phyloP scores from a whole-genome alignment of 2,329 filamentous ascomycete species.

The Dendryphion nanum region DNA sequence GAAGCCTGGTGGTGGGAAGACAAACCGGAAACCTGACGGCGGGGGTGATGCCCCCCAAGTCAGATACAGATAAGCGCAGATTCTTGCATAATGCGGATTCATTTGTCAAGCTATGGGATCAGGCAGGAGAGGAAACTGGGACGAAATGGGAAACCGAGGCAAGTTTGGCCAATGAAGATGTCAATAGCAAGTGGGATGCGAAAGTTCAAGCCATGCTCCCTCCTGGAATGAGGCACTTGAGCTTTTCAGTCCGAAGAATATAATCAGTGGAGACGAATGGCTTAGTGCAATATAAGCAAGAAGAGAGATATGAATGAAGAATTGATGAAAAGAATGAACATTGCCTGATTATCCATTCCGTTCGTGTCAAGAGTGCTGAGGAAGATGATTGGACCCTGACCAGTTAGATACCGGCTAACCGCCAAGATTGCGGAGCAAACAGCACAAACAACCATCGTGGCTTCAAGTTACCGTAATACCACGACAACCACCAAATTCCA shows the following conservation, averaged over 20 bases:
- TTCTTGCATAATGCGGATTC: slow-evolving; percentile 40
- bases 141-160: slow-evolving; percentile 37
- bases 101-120: slow-evolving; percentile 39
- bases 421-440: slow-evolving; percentile 1
- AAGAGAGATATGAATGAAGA: no score
- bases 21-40: slow-evolving; percentile 35
- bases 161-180: slow-evolving; percentile 20
- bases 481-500: slow-evolving; percentile 2
- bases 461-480: slow-evolving; percentile 3
- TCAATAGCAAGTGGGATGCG: slow-evolving; percentile 18
- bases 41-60: slow-evolving; percentile 18
- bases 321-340: no score
- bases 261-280: no score
- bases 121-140: slow-evolving; percentile 38
- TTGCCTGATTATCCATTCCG: no score
- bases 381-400: no score
- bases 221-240: slow-evolving; percentile 24
- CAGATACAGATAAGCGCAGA: slow-evolving; percentile 16
- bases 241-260: slow-evolving; percentile 22
- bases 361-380: no score
- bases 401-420: slow-evolving; percentile 1
- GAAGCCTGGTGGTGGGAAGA: slow-evolving; percentile 40
- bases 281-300: no score
- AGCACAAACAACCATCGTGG: slow-evolving; percentile 2
- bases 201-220: no score